Conservation (phyloP, 2,329 filamentous ascomycete genomes). For the Fusarium sp. region DNA sequence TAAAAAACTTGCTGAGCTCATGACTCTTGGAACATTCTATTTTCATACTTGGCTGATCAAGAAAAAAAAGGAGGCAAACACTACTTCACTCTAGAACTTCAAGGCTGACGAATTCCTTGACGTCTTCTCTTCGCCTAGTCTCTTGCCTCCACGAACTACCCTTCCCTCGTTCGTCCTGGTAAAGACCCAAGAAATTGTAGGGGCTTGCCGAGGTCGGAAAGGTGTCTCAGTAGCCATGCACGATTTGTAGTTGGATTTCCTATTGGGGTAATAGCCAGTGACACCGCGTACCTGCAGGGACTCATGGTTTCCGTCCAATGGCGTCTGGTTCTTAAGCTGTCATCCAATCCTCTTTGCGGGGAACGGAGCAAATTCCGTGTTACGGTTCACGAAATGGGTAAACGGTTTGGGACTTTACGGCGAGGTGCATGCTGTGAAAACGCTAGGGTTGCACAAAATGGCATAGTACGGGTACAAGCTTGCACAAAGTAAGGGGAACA, state of each 20-base stretch:
- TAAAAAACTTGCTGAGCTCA: slow-evolving; percentile 26
- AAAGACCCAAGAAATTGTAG: slow-evolving; percentile 19
- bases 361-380: slow-evolving; percentile 2
- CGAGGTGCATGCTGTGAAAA: background rate
- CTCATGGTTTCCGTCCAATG: slow-evolving; percentile 27
- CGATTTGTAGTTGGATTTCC: slow-evolving; percentile 28
- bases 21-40: slow-evolving; percentile 36
- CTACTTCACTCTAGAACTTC: background rate
- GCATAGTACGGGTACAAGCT: background rate
- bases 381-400: slow-evolving; percentile 23
- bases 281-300: slow-evolving; percentile 35
- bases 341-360: slow-evolving; percentile 23
- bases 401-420: background rate
- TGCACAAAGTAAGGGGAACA: background rate
- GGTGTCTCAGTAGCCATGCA: slow-evolving; percentile 31
- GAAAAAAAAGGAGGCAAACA: background rate
- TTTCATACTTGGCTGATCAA: slow-evolving; percentile 5
- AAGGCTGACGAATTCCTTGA: background rate
- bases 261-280: slow-evolving; percentile 25
- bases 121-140: background rate
- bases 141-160: background rate
- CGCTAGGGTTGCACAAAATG: background rate
- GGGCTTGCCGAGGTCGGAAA: slow-evolving; percentile 18
- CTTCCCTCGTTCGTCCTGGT: background rate
- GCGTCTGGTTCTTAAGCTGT: slow-evolving; percentile 30